Base-by-base conservation (phyloP, 129 eudicot species). In the Logfia minima region DNA sequence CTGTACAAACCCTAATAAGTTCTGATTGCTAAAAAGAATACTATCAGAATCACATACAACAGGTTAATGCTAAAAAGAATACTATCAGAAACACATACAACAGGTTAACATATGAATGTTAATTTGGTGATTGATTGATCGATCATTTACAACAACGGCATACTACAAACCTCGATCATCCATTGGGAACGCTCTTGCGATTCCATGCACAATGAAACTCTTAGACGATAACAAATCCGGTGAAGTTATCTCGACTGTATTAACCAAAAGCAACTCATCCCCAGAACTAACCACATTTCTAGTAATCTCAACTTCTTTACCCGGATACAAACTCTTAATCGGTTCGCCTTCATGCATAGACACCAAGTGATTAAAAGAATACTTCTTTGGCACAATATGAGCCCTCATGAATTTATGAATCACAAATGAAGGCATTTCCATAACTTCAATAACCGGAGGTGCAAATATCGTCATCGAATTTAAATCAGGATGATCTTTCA, bases 191-290 rank as follows among this genome's bases (percentile, higher is more conserved):
- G 83, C 81, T 58, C 85, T 68, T 6, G 91, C 88, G 68, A 90
- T 86, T 64, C 93, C 93, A 85, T 90, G 97, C 5, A 86, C 84
- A 43, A 83, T 84, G 23, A 88, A 83, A 45, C 76, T 81, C 77
- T 76, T 64, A 4, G 86, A 76, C 9, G 74, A 23, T 39, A 79
- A 71, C 68, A 83, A 72, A 83, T 91, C 89, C 0, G 90, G 92
- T 16, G 82, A 61, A 24, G 83, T 80, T 16, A 88, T 55, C 71
- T 80, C 86, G 70, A 88, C 90, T 37, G 86, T 64, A 23, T 82
- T 77, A 14, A 87, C 63, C 19, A 66, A 78, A 72, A 91, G 59
- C 28, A 75, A 59, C 65, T 19, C 55, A 48, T 31, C 45, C 14
- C 31, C 35, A 80, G 28, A 32, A 74, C 45, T 53, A 45, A 43